These are phyloP conservation scores for Pythium phragmitis DNA, from an alignment of 352 stramenopile genomes.

Conservation along the genomic window DNA sequence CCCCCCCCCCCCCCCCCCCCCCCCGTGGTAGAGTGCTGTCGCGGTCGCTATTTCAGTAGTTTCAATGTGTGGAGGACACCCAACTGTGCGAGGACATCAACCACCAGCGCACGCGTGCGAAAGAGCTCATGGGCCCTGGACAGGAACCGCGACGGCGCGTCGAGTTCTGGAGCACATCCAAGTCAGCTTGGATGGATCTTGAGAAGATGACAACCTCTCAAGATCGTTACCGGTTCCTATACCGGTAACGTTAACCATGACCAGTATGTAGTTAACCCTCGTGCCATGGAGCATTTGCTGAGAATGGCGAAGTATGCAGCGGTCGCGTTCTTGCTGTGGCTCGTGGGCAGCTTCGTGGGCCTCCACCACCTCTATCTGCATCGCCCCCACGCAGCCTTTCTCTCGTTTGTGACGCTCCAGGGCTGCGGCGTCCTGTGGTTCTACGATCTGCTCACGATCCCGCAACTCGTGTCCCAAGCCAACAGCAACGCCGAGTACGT, in stretches of 20 bases:
- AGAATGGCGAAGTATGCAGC: conserved; percentile 17
- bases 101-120: conserved; percentile 29
- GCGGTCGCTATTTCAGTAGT: too few relatives aligned
- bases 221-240: neutral
- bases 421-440: conserved; percentile 24
- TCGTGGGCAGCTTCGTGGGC: conserved; percentile 26
- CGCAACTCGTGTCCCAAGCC: conserved; percentile 18
- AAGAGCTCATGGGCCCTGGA: conserved; percentile 35
- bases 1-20: too few relatives aligned
- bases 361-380: conserved; percentile 31
- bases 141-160: too few relatives aligned
- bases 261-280: neutral
- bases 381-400: conserved; percentile 23
- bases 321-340: conserved; percentile 28
- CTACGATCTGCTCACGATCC: conserved; percentile 25
- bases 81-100: conserved; percentile 13
- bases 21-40: too few relatives aligned
- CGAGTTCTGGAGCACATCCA: too few relatives aligned
- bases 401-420: conserved; percentile 25
- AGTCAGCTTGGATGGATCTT: too few relatives aligned
- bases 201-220: too few relatives aligned
- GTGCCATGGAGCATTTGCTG: too few relatives aligned
- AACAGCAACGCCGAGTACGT: conserved; percentile 23
- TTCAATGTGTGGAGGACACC: too few relatives aligned
- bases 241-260: neutral